Percentiles rank a stretch among this genome's conserved stretches.
Conservation (phyloP, 177 flowering plant species). For the Telopea speciosissima region DNA sequence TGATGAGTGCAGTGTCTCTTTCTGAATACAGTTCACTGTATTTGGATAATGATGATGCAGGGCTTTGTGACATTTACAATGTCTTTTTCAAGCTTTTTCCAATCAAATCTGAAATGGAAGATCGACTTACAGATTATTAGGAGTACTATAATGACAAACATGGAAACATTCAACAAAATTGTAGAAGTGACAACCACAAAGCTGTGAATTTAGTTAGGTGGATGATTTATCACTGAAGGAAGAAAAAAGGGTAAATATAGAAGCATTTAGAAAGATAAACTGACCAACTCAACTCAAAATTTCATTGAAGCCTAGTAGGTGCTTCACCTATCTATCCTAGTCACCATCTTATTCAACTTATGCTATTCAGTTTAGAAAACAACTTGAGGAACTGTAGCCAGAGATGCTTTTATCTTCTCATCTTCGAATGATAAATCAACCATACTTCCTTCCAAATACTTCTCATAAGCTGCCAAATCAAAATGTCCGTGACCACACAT, state of each 20-base stretch:
- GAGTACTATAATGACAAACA: no score
- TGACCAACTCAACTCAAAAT: not conserved
- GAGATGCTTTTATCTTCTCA: constrained; percentile 52
- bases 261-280: not conserved
- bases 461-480: constrained; percentile 85
- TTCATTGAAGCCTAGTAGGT: not conserved
- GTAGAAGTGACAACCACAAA: no score
- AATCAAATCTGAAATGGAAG: no score
- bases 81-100: no score
- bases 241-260: not conserved
- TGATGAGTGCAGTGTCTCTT: no score
- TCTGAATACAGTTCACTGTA: no score
- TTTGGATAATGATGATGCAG: no score
- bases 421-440: constrained; percentile 65
- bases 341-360: not conserved
- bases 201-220: not conserved
- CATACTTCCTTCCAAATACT: constrained; percentile 76
- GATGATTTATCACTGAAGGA: not conserved
- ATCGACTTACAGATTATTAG: no score
- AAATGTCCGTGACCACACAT: constrained; percentile 99
- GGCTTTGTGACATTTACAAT: no score
- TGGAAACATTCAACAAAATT: no score
- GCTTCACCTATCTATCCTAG: not conserved
- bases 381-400: constrained; percentile 53
- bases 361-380: constrained; percentile 6